Base-by-base conservation (phyloP, 2,329 filamentous ascomycete species). In the Zymoseptoria brevis region DNA sequence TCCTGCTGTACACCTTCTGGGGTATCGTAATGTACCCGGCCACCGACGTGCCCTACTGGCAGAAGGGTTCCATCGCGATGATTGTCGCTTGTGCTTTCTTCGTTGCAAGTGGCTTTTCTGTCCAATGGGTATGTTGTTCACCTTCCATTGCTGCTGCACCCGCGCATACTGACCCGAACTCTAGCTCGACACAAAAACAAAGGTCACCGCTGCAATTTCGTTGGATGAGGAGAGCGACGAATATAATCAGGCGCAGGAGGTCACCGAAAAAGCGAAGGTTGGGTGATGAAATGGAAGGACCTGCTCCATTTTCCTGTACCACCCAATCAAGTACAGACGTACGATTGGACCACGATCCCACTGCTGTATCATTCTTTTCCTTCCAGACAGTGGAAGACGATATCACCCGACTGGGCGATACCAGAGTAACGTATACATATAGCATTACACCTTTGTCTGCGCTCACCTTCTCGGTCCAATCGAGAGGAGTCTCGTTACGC, bases 1-100 rank as follows among this genome's bases (percentile, higher is more conserved):
- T 72, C 50, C 66, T 74, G 0, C 59, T 79, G 24, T 79, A 75
- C 60, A 78, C 77, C 0, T 78, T 77, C 54, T 79, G 77, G 76
- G 77, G 76, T 0, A 76, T 79, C 4, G 65, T 70, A 0, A 62
- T 79, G 7, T 79, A 78, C 21, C 55, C 55, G 19, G 49, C 49
- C 22, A 50, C 19, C 19, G 49, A 50, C 22, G 22, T 24, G 13
- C 49, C 49, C 1, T 50, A 50, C 22, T 50, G 22, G 49, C 49
- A 24, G 16, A 50, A 50, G 19, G 22, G 49, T 13, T 21, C 19
- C 1, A 50, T 50, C 22, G 22, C 22, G 22, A 50, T 50, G 22
- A 50, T 50, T 21, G 19, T 50, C 1, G 35, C 35, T 5, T 41
- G 35, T 41, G 35, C 35, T 13, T 41, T 41, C 35, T 41, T 41